Base-by-base conservation (phyloP, 441 rosid genomes). In the Syzygium malaccense region DNA sequence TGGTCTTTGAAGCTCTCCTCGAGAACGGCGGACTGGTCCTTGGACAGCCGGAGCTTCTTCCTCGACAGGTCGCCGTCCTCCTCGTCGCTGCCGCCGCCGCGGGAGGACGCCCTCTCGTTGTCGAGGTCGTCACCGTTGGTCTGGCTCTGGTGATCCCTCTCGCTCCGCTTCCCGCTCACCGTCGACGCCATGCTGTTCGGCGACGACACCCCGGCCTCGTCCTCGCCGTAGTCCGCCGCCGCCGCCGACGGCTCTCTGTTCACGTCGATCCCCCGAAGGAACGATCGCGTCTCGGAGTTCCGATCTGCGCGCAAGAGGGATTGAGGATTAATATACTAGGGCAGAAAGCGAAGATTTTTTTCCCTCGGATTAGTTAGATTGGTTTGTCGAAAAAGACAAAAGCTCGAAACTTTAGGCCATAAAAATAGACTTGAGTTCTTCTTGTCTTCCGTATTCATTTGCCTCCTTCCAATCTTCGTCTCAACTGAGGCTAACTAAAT, bases 1-100 rank as follows among this genome's bases (percentile, higher is more conserved):
- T 98, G 97, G 75, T 97, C 98, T 75, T 96, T 98, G 88, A 98
- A 98, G 92, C 94, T 97, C 66, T 97, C 99, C 90, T 98, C 99
- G 13, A 98, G 98, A 90, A 95, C 91, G 54, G 97, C 97, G 45
- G 99, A 94, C 93, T 98, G 99, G 87, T 95, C 99, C 94, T 95
- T 96, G 9, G 99, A 95, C 37, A 98, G 93, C 89, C 99, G 92
- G 80, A 98, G 98, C 89, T 98, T 98, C 92, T 98, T 98, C 87
- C 98, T 95, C 4, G 98, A 96, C 56, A 91, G 91, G 71, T 97
- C 98, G 11, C 98, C 99, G 37, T 96, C 98, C 89, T 98, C 99
- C 56, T 98, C 99, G 20, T 98, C 99, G 66, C 96, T 96, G 89
- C 94, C 92, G 86, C 94, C 48, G 7, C 97, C 99, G 26, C 97